phyloP scores from a whole-genome alignment of 345 rosid genomes.

The thale cress (Arabidopsis thaliana) region DNA sequence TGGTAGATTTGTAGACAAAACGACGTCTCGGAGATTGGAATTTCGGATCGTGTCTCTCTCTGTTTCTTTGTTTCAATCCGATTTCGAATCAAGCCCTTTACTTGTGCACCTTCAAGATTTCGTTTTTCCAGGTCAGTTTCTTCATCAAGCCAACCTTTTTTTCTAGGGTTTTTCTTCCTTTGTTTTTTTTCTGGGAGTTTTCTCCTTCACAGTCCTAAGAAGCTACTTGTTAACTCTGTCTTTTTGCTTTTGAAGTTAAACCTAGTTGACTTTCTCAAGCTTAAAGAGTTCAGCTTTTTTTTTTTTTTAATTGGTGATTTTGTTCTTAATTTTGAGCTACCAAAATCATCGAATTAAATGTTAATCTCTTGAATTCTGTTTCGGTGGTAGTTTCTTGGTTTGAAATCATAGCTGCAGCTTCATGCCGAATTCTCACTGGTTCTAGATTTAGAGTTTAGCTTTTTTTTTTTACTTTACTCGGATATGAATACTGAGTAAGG shows the following conservation, averaged over 20 bases:
- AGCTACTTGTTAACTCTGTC: constrained; percentile 28
- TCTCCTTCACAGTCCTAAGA: constrained; percentile 22
- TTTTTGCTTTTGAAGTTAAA: constrained; percentile 20
- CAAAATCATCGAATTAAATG: constrained; percentile 17
- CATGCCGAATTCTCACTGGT: not conserved
- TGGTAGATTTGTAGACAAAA: constrained; percentile 37
- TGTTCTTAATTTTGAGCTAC: not conserved
- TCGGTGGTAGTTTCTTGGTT: not conserved
- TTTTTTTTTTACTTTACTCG: constrained; percentile 1
- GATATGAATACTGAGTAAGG: constrained; percentile 2
- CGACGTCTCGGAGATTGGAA: constrained; percentile 47
- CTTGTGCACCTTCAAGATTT: not conserved
- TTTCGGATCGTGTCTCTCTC: constrained; percentile 46
- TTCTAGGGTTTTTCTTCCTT: constrained; percentile 29
- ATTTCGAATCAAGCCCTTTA: constrained; percentile 10
- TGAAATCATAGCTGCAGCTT: constrained; percentile 20
- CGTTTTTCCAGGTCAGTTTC: constrained; percentile 29
- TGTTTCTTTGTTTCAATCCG: constrained; percentile 33
- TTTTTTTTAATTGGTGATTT: not conserved
- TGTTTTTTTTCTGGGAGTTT: not conserved
- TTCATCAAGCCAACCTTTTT: not conserved
- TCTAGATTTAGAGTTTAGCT: constrained; percentile 8
- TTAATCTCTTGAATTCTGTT: constrained; percentile 21
- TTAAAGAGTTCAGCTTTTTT: not conserved
- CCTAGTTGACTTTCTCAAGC: constrained; percentile 42